phyloP scores from a whole-genome alignment of 768 basidiomycete species.

The Lactarius tabidus region DNA sequence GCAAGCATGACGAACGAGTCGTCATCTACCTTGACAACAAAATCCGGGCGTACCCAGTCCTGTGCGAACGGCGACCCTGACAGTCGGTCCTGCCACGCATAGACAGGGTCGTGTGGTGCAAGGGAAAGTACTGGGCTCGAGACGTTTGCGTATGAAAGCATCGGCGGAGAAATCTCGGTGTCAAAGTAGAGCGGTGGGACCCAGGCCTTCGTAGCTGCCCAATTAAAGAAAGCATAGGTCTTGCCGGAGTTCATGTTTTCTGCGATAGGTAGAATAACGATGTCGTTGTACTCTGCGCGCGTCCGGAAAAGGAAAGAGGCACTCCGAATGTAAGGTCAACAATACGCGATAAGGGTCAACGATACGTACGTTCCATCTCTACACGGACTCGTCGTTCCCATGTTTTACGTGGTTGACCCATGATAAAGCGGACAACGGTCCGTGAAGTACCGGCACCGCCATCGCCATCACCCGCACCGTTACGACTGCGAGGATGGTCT shows the following conservation, averaged over 20 bases:
- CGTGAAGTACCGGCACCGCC: conserved; percentile 72
- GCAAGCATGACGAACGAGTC: conserved; percentile 94
- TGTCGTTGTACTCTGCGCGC: conserved; percentile 72
- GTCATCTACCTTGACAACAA: conserved; percentile 91
- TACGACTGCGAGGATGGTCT: conserved; percentile 71
- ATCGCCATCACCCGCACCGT: conserved; percentile 68
- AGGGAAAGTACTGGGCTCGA: conserved; percentile 53
- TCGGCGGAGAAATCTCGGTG: conserved; percentile 41
- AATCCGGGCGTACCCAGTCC: conserved; percentile 86
- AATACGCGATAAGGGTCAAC: neutral
- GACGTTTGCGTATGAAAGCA: conserved; percentile 63
- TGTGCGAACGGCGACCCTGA: conserved; percentile 40
- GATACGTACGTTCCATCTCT: conserved; percentile 83
- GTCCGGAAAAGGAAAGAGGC: neutral
- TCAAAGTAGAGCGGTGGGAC: conserved; percentile 73
- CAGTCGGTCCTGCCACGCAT: conserved; percentile 49
- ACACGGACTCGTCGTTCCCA: conserved; percentile 76
- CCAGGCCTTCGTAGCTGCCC: conserved; percentile 89
- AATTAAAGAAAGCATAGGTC: conserved; percentile 85
- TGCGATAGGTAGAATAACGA: conserved; percentile 72
- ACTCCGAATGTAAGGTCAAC: conserved; percentile 8
- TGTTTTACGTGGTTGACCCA: conserved; percentile 77
- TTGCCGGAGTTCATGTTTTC: conserved; percentile 99
- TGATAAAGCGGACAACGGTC: conserved; percentile 82
- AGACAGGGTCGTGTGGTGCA: conserved; percentile 68